phyloP scores from a whole-genome alignment of 768 basidiomycete species.

The Lactifluus echinatus region DNA sequence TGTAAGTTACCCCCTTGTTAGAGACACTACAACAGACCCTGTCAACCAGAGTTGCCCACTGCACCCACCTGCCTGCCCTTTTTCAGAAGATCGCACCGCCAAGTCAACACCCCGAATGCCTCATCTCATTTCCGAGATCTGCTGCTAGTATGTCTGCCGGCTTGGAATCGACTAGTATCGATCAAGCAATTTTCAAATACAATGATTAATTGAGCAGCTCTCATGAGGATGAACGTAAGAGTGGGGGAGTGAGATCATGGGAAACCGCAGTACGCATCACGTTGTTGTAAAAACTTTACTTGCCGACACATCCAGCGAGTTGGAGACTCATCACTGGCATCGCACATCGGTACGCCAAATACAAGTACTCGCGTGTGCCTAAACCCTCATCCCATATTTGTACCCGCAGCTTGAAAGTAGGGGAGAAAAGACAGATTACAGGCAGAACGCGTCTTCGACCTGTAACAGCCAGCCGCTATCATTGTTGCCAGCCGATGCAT shows the following conservation, averaged over 20 bases:
- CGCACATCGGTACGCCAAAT: not conserved
- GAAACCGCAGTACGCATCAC: not conserved
- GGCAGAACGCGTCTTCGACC: no score
- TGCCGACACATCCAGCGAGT: not conserved
- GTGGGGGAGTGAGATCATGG: not conserved
- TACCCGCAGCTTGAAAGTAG: no score
- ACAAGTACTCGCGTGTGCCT: no score
- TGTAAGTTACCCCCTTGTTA: not conserved
- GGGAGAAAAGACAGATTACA: no score
- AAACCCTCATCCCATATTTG: no score
- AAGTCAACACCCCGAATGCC: not conserved
- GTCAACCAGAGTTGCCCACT: not conserved
- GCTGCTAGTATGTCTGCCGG: not conserved
- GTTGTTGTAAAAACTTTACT: not conserved
- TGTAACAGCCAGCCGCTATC: not conserved
- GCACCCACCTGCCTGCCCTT: not conserved
- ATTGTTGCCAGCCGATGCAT: not conserved
- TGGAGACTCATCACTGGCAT: not conserved
- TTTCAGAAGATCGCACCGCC: not conserved
- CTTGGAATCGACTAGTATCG: not conserved
- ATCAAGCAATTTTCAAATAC: not conserved
- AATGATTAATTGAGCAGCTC: not conserved
- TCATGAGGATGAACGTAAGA: not conserved
- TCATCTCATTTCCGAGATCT: not conserved
- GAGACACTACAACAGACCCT: not conserved